These are phyloP conservation scores for Arctium lappa DNA, from an alignment of 129 eudicot species.

Conservation along the genomic window DNA sequence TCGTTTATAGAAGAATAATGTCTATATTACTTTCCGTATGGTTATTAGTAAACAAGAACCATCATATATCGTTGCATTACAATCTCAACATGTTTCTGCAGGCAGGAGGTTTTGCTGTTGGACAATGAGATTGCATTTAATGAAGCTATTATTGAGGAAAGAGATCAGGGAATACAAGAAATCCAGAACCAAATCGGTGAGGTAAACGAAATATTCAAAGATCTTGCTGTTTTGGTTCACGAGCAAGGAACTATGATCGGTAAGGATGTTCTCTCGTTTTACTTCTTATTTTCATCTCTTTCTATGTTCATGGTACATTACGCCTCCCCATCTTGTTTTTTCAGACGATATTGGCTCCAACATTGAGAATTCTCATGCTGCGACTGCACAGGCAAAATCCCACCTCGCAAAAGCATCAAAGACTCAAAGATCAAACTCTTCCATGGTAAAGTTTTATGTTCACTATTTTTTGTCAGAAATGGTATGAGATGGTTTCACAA, in stretches of 20 bases:
- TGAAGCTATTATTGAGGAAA: slow-evolving; percentile 77
- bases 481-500: neutral
- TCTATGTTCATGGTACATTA: neutral
- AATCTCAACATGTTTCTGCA: slow-evolving; percentile 19
- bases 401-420: slow-evolving; percentile 67
- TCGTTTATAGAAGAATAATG: neutral
- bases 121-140: slow-evolving; percentile 64
- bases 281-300: neutral
- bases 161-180: slow-evolving; percentile 82
- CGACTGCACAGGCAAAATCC: slow-evolving; percentile 56
- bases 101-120: slow-evolving; percentile 52
- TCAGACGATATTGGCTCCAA: slow-evolving; percentile 74
- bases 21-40: neutral
- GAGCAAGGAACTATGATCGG: slow-evolving; percentile 65
- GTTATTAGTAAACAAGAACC: neutral
- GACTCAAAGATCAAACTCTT: slow-evolving; percentile 65
- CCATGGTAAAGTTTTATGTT: slow-evolving; percentile 42
- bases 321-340: neutral
- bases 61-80: neutral
- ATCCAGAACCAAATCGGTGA: slow-evolving; percentile 67
- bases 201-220: slow-evolving; percentile 73
- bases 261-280: slow-evolving; percentile 17
- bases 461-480: neutral
- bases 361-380: slow-evolving; percentile 56
- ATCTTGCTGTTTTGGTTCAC: slow-evolving; percentile 64